Evolutionary conservation across 805 yeast species (phyloP).

Genomic region (Jamesozyma lodderae): DNA sequence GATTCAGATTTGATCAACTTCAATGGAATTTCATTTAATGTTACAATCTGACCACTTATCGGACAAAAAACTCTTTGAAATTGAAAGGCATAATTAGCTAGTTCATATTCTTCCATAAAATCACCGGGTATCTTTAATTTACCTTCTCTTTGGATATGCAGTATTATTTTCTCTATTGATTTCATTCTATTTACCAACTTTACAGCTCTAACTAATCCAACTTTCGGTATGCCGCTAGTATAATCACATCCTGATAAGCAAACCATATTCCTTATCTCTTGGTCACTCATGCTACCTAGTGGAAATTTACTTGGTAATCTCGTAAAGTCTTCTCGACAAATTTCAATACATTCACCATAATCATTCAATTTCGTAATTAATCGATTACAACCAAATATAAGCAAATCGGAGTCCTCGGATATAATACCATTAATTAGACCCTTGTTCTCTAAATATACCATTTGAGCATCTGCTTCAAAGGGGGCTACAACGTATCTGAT

Average conservation of each 20-base stretch:
- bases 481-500: conserved; percentile 88
- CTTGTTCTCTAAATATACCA: conserved; percentile 74
- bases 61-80: conserved; percentile 85
- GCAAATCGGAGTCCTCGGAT: conserved; percentile 89
- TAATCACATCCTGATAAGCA: conserved; percentile 95
- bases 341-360: conserved; percentile 57
- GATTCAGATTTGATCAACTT: conserved; percentile 16
- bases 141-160: conserved; percentile 52
- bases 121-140: conserved; percentile 45
- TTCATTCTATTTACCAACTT: conserved; percentile 43
- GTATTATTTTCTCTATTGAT: conserved; percentile 46
- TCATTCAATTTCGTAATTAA: conserved; percentile 79
- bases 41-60: conserved; percentile 34
- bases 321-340: conserved; percentile 47
- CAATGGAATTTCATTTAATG: conserved; percentile 50
- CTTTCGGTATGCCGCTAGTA: conserved; percentile 71
- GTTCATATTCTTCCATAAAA: conserved; percentile 50
- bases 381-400: conserved; percentile 74
- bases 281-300: conserved; percentile 41
- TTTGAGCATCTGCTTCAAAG: conserved; percentile 95
- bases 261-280: conserved; percentile 66
- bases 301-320: conserved; percentile 40
- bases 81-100: conserved; percentile 72
- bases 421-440: conserved; percentile 78
- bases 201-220: conserved; percentile 76